Base-by-base conservation (phyloP, 1,139 yeast species). In the Suhomyces yuchorum region DNA sequence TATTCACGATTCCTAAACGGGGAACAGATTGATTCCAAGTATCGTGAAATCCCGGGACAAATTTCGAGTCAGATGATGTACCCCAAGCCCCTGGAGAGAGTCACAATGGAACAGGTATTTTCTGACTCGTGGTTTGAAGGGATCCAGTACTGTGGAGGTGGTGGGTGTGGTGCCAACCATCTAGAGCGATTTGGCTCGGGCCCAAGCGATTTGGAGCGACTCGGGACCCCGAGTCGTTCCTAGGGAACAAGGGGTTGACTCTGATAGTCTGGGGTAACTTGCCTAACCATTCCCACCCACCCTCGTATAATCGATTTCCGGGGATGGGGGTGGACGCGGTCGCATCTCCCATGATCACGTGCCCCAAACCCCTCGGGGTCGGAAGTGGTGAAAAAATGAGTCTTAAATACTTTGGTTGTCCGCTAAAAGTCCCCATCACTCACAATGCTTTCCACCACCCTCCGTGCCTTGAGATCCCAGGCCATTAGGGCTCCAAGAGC, bases 391-490 rank as follows among this genome's bases (percentile, higher is more conserved):
- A 43, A 46, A 43, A 43, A 47, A 43, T 47, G 50, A 47, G 50
- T 47, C 49, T 47, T 46, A 42, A 38, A 37, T 23, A 32, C 18
- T n/a, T 23, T 15, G 23, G 35, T 18, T 38, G 14, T 24, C 20
- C 22, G 23, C 23, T 38, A 18, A 26, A 26, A 26, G 30, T 24
- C 11, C 28, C 11, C 2, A 17, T 14, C 38, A 30, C 26, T 20
- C 26, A 33, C 49, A 14, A 62, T 63, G 66, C 55, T 61, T 46
- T 51, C 60, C 33, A 42, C 54, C 33, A 52, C 62, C n/a, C 54
- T 63, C 43, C 67, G 68, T 52, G 53, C 66, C 3, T 51, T 62
- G 32, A 60, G 64, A 52, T 44, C 51, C 41, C 58, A 51, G 19
- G 50, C 59, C 42, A 48, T 46, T 45, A 38, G 53, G 17, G 56